Evolutionary conservation across 106 monocot genomes (phyloP).

Genomic region (Vanilla planifolia): DNA sequence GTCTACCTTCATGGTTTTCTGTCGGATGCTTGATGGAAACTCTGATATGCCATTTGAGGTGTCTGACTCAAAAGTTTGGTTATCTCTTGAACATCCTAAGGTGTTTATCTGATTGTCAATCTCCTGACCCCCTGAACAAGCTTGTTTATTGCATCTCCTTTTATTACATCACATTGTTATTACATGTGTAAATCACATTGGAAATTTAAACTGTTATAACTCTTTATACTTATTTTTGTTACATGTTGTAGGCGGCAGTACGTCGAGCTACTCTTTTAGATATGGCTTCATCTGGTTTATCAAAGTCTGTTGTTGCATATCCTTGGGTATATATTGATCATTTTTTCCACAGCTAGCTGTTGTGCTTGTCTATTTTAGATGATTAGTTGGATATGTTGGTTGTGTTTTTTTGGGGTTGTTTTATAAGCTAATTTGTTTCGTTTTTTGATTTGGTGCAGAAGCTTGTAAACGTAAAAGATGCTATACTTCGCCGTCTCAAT

Average conservation of each 20-base stretch:
- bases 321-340: constrained; percentile 26
- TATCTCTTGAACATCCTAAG: constrained; percentile 88
- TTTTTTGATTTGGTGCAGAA: constrained; percentile 34
- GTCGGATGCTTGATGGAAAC: constrained; percentile 45
- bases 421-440: neutral
- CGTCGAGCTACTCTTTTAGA: constrained; percentile 53
- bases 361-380: neutral
- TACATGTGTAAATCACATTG: too few species aligned
- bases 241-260: constrained; percentile 39
- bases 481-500: constrained; percentile 50
- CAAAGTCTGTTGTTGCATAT: constrained; percentile 29
- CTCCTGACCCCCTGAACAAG: too few species aligned
- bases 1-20: constrained; percentile 26
- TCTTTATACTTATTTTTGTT: neutral
- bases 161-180: too few species aligned
- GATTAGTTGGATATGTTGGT: neutral
- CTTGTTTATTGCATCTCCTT: neutral
- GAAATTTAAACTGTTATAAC: too few species aligned
- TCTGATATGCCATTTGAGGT: constrained; percentile 24
- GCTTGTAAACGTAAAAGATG: constrained; percentile 43
- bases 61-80: constrained; percentile 65
- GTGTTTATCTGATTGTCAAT: constrained; percentile 36
- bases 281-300: constrained; percentile 42
- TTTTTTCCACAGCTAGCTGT: constrained; percentile 5
- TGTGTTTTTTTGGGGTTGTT: neutral